Base-by-base conservation (phyloP, 2,329 filamentous ascomycete species). In the Diplodia seriata region DNA sequence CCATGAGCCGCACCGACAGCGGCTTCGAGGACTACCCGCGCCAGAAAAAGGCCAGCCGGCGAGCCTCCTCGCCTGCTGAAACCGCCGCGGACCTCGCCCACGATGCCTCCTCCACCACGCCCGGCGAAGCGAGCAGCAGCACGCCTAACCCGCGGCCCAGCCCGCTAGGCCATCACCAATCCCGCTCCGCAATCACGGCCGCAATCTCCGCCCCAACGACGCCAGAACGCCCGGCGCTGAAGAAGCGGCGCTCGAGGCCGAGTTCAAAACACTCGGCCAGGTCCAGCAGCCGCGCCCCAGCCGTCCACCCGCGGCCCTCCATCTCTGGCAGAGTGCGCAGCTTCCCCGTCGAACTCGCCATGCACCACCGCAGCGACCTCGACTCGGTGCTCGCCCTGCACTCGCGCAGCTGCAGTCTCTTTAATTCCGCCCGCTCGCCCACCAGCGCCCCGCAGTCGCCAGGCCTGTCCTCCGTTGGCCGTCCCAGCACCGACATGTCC, bases 321-420 rank as follows among this genome's bases (percentile, higher is more conserved):
- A 43, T 67, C 29, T 51, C 64, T 54, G 26, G 23, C 64, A 50
- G 55, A 54, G 47, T 73, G 76, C 56, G 75, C 76, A 71, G 72
- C 74, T 55, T 75, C 40, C 75, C 79, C 65, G 75, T 77, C 70
- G 71, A 77, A 47, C 12, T 72, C 73, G 6, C 68, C 73, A 12
- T 68, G n/a, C 33, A 50, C 68, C 33, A 50, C 68, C 38, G 71
- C 65, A 74, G 74, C 65, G 77, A 79, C 57, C 73, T 79, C 53
- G 78, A 80, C 69, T 77, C 79, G 64, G 77, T 78, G 15, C 73
- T 79, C 1, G 78, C 78, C 14, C 72, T 80, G 38, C 78, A 80
- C 70, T 78, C 77, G 64, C 76, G 78, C 70, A 77, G 75, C 65
- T 79, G 76, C 69, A 76, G 72, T 67, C 70, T 80, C 51, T 70